These are phyloP conservation scores for Plasmodium gallinaceum DNA, from an alignment of 169 alveolate species.

Conservation along the genomic window DNA sequence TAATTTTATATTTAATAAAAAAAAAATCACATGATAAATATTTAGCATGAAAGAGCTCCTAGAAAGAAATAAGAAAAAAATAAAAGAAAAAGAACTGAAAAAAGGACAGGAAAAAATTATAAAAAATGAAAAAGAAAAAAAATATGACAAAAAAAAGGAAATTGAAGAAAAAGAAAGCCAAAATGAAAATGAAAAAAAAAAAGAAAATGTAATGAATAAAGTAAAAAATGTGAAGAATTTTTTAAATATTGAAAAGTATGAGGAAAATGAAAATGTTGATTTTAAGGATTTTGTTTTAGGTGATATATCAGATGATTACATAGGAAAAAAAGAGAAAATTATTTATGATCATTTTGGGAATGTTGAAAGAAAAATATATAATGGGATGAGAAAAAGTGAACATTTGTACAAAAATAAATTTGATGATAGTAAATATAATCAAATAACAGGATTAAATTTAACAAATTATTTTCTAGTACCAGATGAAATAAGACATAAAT, in stretches of 20 bases:
- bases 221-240: neutral
- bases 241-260: neutral
- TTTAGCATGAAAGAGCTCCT: conserved; percentile 36
- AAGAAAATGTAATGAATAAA: neutral
- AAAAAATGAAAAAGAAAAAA: conserved; percentile 29
- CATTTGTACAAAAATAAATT: neutral
- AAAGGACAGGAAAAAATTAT: neutral
- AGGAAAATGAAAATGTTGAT: conserved; percentile 8
- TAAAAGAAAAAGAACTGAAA: conserved; percentile 17
- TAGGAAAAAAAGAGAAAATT: conserved; percentile 5
- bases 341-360: conserved; percentile 28
- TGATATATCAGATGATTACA: conserved; percentile 32
- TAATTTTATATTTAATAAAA: neutral
- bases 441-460: conserved; percentile 45
- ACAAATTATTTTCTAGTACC: conserved; percentile 68
- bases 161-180: neutral
- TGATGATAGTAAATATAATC: conserved; percentile 25
- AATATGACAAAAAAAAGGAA: conserved; percentile 10
- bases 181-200: neutral
- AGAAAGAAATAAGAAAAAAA: conserved; percentile 16
- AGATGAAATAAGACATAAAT: conserved; percentile 75
- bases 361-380: conserved; percentile 12
- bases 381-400: neutral
- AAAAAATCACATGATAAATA: conserved; percentile 21
- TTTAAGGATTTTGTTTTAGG: neutral